phyloP scores from a whole-genome alignment of 1,139 yeast species.

The Taphrina betulina region DNA sequence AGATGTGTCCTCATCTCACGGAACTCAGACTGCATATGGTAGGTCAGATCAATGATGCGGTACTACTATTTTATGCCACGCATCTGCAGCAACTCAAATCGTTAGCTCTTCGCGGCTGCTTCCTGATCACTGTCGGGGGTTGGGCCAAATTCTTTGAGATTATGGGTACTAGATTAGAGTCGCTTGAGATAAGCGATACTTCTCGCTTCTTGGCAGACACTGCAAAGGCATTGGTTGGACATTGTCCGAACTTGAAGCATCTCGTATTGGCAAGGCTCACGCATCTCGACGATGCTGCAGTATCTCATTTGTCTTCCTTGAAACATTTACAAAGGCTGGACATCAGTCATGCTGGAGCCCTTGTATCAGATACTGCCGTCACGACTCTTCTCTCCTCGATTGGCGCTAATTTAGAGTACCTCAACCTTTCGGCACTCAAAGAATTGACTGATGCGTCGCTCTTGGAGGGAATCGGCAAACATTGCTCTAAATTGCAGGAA shows the following conservation, averaged over 20 bases:
- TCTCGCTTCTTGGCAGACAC: constrained; percentile 76
- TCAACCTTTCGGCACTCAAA: constrained; percentile 46
- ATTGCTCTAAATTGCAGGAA: constrained; percentile 57
- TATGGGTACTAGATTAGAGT: constrained; percentile 51
- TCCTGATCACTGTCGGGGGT: constrained; percentile 66
- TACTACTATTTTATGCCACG: constrained; percentile 59
- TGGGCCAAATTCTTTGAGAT: constrained; percentile 73
- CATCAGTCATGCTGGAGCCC: constrained; percentile 43
- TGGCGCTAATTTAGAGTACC: constrained; percentile 57
- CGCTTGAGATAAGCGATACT: constrained; percentile 71
- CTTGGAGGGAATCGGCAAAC: constrained; percentile 59
- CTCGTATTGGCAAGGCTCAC: constrained; percentile 67
- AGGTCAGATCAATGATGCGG: constrained; percentile 83
- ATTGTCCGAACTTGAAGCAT: constrained; percentile 53
- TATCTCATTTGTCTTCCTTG: constrained; percentile 64
- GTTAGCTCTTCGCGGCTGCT: constrained; percentile 78
- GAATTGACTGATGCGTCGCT: constrained; percentile 72
- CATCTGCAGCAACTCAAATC: constrained; percentile 57
- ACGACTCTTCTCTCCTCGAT: constrained; percentile 34
- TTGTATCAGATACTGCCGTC: constrained; percentile 35
- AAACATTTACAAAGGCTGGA: constrained; percentile 58
- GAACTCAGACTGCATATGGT: constrained; percentile 78
- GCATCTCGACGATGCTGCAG: constrained; percentile 61
- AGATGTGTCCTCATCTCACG: constrained; percentile 74
- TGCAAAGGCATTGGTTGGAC: constrained; percentile 59